Conservation (phyloP, 768 basidiomycete genomes). For the Macrolepiota dolichaula region DNA sequence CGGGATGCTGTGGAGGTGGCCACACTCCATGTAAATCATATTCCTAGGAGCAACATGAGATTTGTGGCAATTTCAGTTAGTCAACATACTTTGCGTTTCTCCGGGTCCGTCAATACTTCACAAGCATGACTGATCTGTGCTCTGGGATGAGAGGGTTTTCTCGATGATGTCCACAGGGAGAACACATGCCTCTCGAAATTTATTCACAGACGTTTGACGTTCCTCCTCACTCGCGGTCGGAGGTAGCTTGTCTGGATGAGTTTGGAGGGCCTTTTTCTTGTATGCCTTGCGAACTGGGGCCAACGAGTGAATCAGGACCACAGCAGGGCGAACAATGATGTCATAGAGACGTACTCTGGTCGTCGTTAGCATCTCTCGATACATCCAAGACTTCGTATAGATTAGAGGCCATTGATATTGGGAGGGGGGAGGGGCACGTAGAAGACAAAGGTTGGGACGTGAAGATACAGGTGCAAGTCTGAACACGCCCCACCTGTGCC, state of each 20-base stretch:
- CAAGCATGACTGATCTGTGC: slow-evolving; percentile 73
- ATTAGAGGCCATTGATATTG: slow-evolving; percentile 42
- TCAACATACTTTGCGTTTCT: slow-evolving; percentile 50
- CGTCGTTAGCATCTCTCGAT: slow-evolving; percentile 47
- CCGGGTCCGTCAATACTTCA: slow-evolving; percentile 63
- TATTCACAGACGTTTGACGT: slow-evolving; percentile 56
- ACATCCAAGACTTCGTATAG: slow-evolving; percentile 68
- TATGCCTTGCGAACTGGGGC: slow-evolving; percentile 49
- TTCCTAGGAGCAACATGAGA: slow-evolving; percentile 30
- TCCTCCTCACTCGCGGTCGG: slow-evolving; percentile 47
- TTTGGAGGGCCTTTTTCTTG: slow-evolving; percentile 62
- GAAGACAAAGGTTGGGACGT: slow-evolving; percentile 7
- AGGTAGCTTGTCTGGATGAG: slow-evolving; percentile 71
- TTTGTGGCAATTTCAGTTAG: neutral
- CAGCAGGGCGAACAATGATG: neutral
- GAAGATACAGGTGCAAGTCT: slow-evolving; percentile 18
- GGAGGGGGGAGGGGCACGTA: no score
- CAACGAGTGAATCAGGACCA: neutral
- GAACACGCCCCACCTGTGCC: slow-evolving; percentile 15
- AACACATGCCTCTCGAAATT: slow-evolving; percentile 35
- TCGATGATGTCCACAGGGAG: neutral
- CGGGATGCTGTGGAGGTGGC: slow-evolving; percentile 62
- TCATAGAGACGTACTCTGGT: slow-evolving; percentile 53
- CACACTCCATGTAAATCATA: slow-evolving; percentile 74
- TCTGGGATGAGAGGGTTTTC: neutral